These are phyloP conservation scores for Podaxis sp. DNA, from an alignment of 768 basidiomycete genomes.

Conservation along the genomic window DNA sequence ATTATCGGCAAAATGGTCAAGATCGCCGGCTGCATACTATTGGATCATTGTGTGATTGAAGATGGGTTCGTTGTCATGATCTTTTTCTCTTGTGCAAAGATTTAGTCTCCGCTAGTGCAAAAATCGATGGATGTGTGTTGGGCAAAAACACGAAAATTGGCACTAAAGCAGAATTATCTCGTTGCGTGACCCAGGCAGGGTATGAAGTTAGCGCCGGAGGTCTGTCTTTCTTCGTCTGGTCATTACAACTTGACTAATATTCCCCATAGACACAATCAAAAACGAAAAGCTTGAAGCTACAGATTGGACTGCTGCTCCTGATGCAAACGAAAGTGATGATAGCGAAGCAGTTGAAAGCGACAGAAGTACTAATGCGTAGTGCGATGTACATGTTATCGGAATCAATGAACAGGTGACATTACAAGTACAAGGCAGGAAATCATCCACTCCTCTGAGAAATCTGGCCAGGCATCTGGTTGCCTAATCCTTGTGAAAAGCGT, in stretches of 20 bases:
- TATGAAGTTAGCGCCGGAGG: slow-evolving; percentile 71
- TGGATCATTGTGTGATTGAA: slow-evolving; percentile 87
- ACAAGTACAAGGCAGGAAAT: neutral
- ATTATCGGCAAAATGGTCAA: slow-evolving; percentile 83
- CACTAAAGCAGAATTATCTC: slow-evolving; percentile 61
- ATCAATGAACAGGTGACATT: neutral
- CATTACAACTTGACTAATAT: neutral
- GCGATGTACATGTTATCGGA: neutral
- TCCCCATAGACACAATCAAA: slow-evolving; percentile 46
- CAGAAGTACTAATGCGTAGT: neutral
- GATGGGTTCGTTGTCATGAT: slow-evolving; percentile 64
- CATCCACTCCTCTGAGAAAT: slow-evolving; percentile 24
- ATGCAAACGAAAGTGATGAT: slow-evolving; percentile 17
- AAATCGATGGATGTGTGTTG: slow-evolving; percentile 74
- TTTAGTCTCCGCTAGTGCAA: slow-evolving; percentile 47
- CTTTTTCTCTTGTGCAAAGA: neutral
- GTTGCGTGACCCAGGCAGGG: slow-evolving; percentile 75
- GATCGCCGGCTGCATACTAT: slow-evolving; percentile 76
- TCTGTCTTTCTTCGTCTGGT: slow-evolving; percentile 25
- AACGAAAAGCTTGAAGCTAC: slow-evolving; percentile 40
- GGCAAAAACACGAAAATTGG: slow-evolving; percentile 76
- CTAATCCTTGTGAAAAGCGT: slow-evolving; percentile 82
- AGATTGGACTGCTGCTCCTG: slow-evolving; percentile 35
- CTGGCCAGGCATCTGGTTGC: slow-evolving; percentile 69
- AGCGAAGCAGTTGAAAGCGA: slow-evolving; percentile 6